phyloP scores from a whole-genome alignment of 345 rosid species.

The Dimocarpus longan region DNA sequence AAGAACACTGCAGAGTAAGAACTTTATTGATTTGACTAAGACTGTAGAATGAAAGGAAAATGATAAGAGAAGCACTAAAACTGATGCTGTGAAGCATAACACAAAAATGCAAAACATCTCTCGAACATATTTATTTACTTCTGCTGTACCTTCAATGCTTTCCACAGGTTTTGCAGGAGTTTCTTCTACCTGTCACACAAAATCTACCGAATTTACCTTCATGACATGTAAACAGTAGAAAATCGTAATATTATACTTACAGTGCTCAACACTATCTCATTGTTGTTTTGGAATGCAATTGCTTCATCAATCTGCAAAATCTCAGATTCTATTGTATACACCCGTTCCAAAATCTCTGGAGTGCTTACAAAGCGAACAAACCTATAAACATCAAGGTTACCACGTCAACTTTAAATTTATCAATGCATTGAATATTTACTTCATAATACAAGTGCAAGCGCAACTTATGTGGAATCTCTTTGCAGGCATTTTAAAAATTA shows the following conservation, averaged over 20 bases:
- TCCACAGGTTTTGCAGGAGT: constrained; percentile 49
- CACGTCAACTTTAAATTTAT: not conserved
- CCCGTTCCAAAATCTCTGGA: constrained; percentile 87
- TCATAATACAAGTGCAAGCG: not conserved
- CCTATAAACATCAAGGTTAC: constrained; percentile 44
- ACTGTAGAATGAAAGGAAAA: not conserved
- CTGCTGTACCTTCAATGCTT: constrained; percentile 60
- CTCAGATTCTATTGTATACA: constrained; percentile 81
- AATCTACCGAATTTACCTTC: constrained; percentile 17
- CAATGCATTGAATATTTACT: not conserved
- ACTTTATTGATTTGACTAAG: not conserved
- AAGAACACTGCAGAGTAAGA: not conserved
- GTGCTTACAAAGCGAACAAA: constrained; percentile 99
- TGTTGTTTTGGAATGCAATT: constrained; percentile 74
- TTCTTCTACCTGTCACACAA: constrained; percentile 54
- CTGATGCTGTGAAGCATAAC: not conserved
- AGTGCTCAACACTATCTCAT: constrained; percentile 46
- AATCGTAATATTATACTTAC: constrained; percentile 46
- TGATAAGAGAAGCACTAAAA: not conserved
- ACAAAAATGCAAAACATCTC: not conserved
- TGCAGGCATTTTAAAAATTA: not conserved
- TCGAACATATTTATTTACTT: not conserved
- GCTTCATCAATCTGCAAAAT: constrained; percentile 92
- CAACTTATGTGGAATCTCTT: not conserved
- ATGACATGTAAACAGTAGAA: constrained; percentile 16